Conservation (phyloP, 2,329 filamentous ascomycete genomes). For the Aspergillus piperis region DNA sequence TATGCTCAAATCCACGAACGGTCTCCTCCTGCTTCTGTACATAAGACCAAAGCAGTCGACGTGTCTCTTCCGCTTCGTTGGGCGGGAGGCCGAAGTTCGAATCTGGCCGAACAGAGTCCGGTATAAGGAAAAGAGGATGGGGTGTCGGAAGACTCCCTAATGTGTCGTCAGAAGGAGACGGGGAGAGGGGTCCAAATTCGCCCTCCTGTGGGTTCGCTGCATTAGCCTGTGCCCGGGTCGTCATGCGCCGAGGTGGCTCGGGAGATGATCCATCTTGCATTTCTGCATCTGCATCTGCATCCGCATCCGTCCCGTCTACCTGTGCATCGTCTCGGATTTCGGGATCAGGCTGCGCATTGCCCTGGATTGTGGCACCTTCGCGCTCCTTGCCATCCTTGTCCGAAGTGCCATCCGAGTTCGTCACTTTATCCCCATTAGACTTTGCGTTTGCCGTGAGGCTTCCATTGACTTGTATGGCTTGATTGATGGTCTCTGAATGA, state of each 20-base stretch:
- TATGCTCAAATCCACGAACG: conserved; percentile 56
- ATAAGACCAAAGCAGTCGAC: conserved; percentile 61
- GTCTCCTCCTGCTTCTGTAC: conserved; percentile 68
- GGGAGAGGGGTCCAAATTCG: conserved; percentile 24
- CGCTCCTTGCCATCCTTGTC: conserved; percentile 18
- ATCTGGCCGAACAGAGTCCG: conserved; percentile 53
- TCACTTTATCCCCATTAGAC: conserved; percentile 4
- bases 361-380: background rate
- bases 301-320: conserved; percentile 29
- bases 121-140: conserved; percentile 60
- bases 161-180: conserved; percentile 32
- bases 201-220: conserved; percentile 33
- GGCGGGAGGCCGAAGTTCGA: conserved; percentile 59
- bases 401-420: conserved; percentile 14
- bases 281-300: conserved; percentile 34
- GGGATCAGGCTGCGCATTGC: background rate
- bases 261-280: conserved; percentile 40
- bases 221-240: conserved; percentile 48
- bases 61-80: conserved; percentile 63
- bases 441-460: conserved; percentile 10
- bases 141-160: conserved; percentile 42
- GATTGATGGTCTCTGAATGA: conserved; percentile 28
- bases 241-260: conserved; percentile 49
- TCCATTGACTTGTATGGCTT: conserved; percentile 19
- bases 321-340: conserved; percentile 16